phyloP scores from a whole-genome alignment of 768 basidiomycete genomes.

The Cubamyces sp. region DNA sequence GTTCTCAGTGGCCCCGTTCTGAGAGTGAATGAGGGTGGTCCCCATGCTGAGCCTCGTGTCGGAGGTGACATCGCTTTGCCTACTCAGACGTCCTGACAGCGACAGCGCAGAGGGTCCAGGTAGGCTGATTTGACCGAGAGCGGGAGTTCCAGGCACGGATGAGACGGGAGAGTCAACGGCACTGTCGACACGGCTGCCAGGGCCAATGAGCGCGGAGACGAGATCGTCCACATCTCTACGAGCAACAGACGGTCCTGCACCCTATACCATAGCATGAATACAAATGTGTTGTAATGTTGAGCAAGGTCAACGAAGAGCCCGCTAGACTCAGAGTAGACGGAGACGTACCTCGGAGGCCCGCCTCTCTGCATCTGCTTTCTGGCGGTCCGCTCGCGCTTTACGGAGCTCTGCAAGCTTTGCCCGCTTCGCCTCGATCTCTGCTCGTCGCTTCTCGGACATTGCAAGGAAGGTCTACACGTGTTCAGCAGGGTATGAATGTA shows the following conservation, averaged over 20 bases:
- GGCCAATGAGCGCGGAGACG: conserved; percentile 59
- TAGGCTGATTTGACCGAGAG: conserved; percentile 42
- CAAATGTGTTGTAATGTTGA: neutral
- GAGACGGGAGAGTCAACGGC: conserved; percentile 70
- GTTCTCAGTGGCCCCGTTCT: conserved; percentile 64
- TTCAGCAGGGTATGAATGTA: neutral
- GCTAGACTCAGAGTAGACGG: neutral
- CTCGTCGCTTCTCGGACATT: conserved; percentile 70
- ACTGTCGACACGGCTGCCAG: conserved; percentile 54
- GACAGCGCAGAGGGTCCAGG: conserved; percentile 44
- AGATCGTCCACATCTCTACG: conserved; percentile 73
- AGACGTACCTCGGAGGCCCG: conserved; percentile 25
- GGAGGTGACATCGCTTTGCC: conserved; percentile 69
- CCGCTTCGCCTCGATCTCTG: conserved; percentile 90
- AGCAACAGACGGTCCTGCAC: conserved; percentile 44
- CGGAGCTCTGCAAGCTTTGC: conserved; percentile 85
- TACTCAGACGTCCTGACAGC: conserved; percentile 65
- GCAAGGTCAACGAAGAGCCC: too few species aligned
- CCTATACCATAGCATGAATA: conserved; percentile 29
- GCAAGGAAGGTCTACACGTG: neutral
- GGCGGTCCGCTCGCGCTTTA: conserved; percentile 73
- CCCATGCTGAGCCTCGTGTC: conserved; percentile 46
- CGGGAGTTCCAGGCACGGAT: conserved; percentile 74
- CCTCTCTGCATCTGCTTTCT: conserved; percentile 54
- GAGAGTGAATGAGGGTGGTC: conserved; percentile 47